Evolutionary conservation across 768 basidiomycete genomes (phyloP), one percentile per base, ranked within the genome.

Genomic region (Rhodotorula kratochvilovae): DNA sequence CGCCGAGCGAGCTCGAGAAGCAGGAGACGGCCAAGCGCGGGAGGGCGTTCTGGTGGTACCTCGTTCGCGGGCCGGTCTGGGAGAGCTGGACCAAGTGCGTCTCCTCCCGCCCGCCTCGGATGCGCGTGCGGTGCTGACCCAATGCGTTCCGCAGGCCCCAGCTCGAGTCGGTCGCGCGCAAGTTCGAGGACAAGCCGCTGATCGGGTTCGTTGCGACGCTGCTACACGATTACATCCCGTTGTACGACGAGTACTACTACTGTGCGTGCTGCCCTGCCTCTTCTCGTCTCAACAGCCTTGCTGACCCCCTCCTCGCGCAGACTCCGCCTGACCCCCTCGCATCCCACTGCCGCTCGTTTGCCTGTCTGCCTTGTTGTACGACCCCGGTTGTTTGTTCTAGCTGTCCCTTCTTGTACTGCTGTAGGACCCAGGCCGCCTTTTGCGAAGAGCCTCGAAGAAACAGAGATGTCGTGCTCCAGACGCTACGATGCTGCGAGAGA

Each of bases 71-170:
- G 6, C 77, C 77, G 10, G 72, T 72, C 5, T 77, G 77, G 77
- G 75, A 76, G 51, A 67, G 59, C n/a, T 77, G 70, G 67, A 76
- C 77, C 33, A 77, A 76, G 76, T 77, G 55, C 45, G 74, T 72
- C 29, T 27, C 39, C 3, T 13, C 33, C 45, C 46, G 2, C 6
- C 1, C 17, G 10, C 36, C n/a, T 5, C 43, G 15, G 43, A 12
- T 11, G 29, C 23, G 25, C 45, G 27, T 17, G n/a, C 35, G 15
- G 27, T 42, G 5, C 29, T 45, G 31, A 33, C 27, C 13, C 43
- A 1, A 27, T 1, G 2, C 16, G 29, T 25, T 0, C 8, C 23
- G 7, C 70, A 77, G 76, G 68, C 77, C 72, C 15, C 62, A 61
- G 27, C 61, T 77, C 27, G 66, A 77, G 46, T n/a, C 51, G 33